Percentiles rank a stretch among this genome's conserved stretches.
These are phyloP conservation scores for Penicillium sp. DNA, from an alignment of 2,329 filamentous ascomycete species.

Conservation along the genomic window DNA sequence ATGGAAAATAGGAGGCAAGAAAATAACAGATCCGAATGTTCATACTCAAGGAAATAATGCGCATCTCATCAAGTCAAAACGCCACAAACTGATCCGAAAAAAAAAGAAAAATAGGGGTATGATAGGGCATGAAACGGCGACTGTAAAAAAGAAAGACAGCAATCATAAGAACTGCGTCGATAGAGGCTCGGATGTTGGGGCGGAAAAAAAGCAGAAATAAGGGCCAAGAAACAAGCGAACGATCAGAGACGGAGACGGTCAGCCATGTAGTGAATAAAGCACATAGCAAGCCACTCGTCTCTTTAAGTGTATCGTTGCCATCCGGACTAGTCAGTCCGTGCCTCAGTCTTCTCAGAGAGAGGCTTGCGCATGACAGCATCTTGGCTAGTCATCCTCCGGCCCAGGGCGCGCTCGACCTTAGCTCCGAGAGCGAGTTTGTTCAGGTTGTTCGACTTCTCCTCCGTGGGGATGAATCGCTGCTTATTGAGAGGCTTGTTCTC, in stretches of 20 bases:
- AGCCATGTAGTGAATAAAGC: background rate
- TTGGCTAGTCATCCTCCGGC: constrained; percentile 80
- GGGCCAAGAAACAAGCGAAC: constrained; percentile 7
- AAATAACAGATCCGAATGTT: background rate
- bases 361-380: constrained; percentile 76
- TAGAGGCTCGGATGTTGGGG: constrained; percentile 1
- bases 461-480: constrained; percentile 75
- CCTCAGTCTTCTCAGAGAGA: constrained; percentile 39
- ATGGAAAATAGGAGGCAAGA: constrained; percentile 4
- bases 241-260: constrained; percentile 3
- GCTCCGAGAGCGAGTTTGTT: constrained; percentile 84
- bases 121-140: constrained; percentile 19
- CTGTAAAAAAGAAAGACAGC: constrained; percentile 8
- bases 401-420: constrained; percentile 84
- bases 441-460: constrained; percentile 77
- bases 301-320: background rate
- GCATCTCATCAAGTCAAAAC: constrained; percentile 12
- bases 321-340: constrained; percentile 20
- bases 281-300: background rate
- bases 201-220: constrained; percentile 5
- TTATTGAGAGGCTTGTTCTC: constrained; percentile 81
- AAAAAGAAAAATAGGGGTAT: constrained; percentile 16
- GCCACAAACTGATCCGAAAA: constrained; percentile 11
- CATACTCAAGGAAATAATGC: constrained; percentile 3
- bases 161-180: constrained; percentile 9